Evolutionary conservation across 2,329 filamentous ascomycete species (phyloP).

Genomic region (Scortechinia acanthostroma): DNA sequence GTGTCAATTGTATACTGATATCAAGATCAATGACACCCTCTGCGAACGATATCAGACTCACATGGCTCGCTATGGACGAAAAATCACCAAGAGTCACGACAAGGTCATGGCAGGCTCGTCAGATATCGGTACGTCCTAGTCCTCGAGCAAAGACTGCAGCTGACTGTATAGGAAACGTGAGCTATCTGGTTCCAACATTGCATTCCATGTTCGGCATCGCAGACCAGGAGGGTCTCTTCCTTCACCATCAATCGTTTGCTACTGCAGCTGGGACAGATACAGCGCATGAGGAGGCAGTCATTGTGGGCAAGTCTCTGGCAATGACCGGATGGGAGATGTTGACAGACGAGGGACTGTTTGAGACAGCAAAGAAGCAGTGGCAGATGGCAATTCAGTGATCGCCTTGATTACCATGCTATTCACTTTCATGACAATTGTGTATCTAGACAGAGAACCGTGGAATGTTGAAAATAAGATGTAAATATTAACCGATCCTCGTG

Average conservation of each 20-base stretch:
- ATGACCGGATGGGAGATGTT: slow-evolving; percentile 6
- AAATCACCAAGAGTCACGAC: slow-evolving; percentile 6
- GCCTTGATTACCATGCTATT: no score
- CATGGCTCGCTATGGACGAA: slow-evolving; percentile 7
- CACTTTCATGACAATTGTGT: no score
- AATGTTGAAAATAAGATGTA: no score
- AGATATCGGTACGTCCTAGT: slow-evolving; percentile 13
- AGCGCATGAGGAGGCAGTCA: slow-evolving; percentile 10
- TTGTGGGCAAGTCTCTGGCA: slow-evolving; percentile 14
- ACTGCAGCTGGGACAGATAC: slow-evolving; percentile 15
- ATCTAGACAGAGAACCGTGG: no score
- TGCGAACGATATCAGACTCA: slow-evolving; percentile 8
- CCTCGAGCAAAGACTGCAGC: not conserved
- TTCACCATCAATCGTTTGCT: slow-evolving; percentile 13
- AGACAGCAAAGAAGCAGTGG: not conserved
- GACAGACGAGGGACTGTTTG: not conserved
- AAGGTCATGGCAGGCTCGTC: slow-evolving; percentile 9
- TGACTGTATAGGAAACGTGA: slow-evolving; percentile 9
- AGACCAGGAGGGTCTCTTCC: slow-evolving; percentile 9
- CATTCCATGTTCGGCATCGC: slow-evolving; percentile 7
- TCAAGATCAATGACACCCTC: slow-evolving; percentile 8
- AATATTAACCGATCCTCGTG: no score
- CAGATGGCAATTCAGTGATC: not conserved
- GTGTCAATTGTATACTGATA: slow-evolving; percentile 10
- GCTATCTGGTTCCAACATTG: slow-evolving; percentile 7